Base-by-base conservation (phyloP, 2,329 filamentous ascomycete genomes). In the Chaetomiaceae sp. region DNA sequence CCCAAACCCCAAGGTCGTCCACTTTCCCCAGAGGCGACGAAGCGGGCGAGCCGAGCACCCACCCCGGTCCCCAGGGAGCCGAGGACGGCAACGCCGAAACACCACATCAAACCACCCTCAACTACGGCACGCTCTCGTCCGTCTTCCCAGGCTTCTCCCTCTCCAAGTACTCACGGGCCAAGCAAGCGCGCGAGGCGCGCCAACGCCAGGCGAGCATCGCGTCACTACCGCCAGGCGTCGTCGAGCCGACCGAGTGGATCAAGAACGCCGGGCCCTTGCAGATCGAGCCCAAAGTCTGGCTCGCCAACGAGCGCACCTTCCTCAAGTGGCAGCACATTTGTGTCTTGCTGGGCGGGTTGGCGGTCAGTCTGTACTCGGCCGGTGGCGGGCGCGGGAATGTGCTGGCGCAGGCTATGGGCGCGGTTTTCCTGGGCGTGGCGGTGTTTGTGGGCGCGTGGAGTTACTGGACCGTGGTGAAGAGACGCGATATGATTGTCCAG, bases 321-420 rank as follows among this genome's bases (percentile, higher is more conserved):
- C 86, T 99, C 70, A 97, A 96, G 71, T 99, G 94, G 94, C 89
- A 97, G 75, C 91, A 97, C 69, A 90, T 99, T 64, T 86, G 84
- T 57, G 83, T 99, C 44, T 78, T 99, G 13, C 83, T 99, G 21
- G 91, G 90, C 33, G 85, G 86, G 20, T 73, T 99, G 27, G 89
- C 89, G 0, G 75, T 99, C 11, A 89, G 86, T 20, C 74, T 99
- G 25, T 96, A 92, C 73, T 92, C 95, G 62, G 90, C 92, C 0
- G 91, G 55, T 11, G 48, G 91, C 0, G 88, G 89, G 3, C 20
- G 6, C n/a, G 75, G 85, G 61, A 89, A 95, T 68, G 75, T 76
- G n/a, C 70, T 96, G 29, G 90, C 90, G 0, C 80, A 88, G 62
- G 74, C 76, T 33, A 82, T 97, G 65, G 91, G 90, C n/a, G 75